These are phyloP conservation scores for Tuctoria greenei DNA, from an alignment of 176 grass and related monocot genomes.

Conservation along the genomic window DNA sequence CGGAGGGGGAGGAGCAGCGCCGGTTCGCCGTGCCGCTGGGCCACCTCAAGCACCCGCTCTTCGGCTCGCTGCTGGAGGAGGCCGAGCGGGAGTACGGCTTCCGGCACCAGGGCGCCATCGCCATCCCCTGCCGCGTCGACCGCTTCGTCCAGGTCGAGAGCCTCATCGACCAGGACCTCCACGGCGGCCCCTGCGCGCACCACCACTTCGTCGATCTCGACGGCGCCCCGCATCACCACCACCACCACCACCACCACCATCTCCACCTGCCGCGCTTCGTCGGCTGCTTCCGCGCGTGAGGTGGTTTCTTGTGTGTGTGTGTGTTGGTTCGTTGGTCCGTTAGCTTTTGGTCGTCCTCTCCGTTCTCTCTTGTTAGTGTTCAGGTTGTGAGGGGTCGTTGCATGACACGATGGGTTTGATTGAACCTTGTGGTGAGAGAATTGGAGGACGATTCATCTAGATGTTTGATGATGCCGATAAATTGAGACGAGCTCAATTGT, in stretches of 20 bases:
- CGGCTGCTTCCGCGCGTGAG: slow-evolving; percentile 71
- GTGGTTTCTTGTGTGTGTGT: not conserved
- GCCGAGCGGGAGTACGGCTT: slow-evolving; percentile 87
- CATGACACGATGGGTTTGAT: not conserved
- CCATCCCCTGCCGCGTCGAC: slow-evolving; percentile 82
- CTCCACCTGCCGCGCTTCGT: slow-evolving; percentile 62
- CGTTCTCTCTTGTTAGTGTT: not conserved
- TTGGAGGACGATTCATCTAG: slow-evolving; percentile 13
- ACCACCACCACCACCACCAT: slow-evolving; percentile 18
- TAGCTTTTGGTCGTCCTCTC: slow-evolving; percentile 16
- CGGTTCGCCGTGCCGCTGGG: slow-evolving; percentile 75
- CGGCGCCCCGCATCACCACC: not conserved
- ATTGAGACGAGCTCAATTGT: slow-evolving; percentile 41
- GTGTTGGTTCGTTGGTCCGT: not conserved
- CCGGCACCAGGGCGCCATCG: slow-evolving; percentile 65
- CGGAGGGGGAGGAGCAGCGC: slow-evolving; percentile 66
- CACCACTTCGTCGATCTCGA: slow-evolving; percentile 39
- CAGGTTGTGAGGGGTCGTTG: slow-evolving; percentile 10
- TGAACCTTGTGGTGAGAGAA: slow-evolving; percentile 3
- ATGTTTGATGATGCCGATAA: slow-evolving; percentile 58
- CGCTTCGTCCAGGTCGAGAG: slow-evolving; percentile 66
- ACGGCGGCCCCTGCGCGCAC: slow-evolving; percentile 4
- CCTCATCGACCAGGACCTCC: slow-evolving; percentile 59
- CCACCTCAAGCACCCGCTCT: slow-evolving; percentile 86
- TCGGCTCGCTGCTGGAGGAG: slow-evolving; percentile 64